phyloP scores from a whole-genome alignment of 1,284 basidiomycete species.

The Mycena sp. region DNA sequence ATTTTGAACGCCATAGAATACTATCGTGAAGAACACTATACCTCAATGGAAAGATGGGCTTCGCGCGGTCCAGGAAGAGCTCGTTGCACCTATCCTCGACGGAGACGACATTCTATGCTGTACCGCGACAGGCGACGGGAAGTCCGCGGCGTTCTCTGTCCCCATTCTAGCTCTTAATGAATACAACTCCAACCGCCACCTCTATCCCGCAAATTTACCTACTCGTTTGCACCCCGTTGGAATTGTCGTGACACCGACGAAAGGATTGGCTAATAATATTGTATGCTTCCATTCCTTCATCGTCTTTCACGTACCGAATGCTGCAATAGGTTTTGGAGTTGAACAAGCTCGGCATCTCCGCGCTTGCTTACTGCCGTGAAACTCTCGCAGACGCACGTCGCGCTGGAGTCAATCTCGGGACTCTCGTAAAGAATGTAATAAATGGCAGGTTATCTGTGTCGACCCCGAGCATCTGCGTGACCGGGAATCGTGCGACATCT shows the following conservation, averaged over 20 bases:
- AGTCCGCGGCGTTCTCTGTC: too few relatives aligned
- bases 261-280: constrained; percentile 1
- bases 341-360: neutral
- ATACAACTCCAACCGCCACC: neutral
- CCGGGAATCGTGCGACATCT: constrained; percentile 8
- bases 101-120: too few relatives aligned
- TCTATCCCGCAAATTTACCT: neutral
- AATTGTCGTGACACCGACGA: constrained; percentile 14
- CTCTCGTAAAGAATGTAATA: neutral
- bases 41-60: too few relatives aligned
- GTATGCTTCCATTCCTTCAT: neutral
- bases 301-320: neutral
- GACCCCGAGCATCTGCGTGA: neutral
- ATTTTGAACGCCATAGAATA: too few relatives aligned
- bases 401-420: neutral
- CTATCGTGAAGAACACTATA: too few relatives aligned
- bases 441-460: neutral
- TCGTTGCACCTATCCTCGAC: too few relatives aligned
- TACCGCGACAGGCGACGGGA: too few relatives aligned
- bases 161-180: neutral
- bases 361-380: constrained; percentile 1
- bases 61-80: too few relatives aligned
- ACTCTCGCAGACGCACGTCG: neutral
- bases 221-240: neutral
- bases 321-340: neutral